Percentiles rank a stretch among this genome's conserved stretches.
These are phyloP conservation scores for Talaromyces amestolkiae DNA, from an alignment of 2,329 filamentous ascomycete genomes.

Conservation along the genomic window DNA sequence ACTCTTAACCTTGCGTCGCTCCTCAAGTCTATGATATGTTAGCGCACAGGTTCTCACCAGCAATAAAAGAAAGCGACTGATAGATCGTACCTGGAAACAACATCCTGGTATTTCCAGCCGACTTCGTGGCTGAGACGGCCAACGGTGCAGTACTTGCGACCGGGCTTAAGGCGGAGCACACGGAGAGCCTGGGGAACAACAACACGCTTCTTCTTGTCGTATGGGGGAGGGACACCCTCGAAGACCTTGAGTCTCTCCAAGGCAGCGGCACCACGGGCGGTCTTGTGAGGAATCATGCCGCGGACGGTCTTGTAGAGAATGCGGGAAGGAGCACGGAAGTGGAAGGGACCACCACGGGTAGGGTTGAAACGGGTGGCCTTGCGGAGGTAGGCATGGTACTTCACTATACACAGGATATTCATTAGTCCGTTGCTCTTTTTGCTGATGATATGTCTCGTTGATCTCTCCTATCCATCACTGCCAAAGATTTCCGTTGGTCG, in stretches of 20 bases:
- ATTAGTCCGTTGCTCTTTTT: conserved; percentile 45
- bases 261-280: conserved; percentile 90
- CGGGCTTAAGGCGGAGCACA: conserved; percentile 94
- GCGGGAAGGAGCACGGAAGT: conserved; percentile 97
- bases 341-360: conserved; percentile 98
- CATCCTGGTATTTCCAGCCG: conserved; percentile 99
- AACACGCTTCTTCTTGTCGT: conserved; percentile 99
- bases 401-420: conserved; percentile 65
- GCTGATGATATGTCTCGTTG: not conserved
- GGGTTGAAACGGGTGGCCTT: conserved; percentile 99
- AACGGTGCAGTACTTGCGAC: conserved; percentile 99
- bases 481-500: conserved; percentile 8
- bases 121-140: conserved; percentile 98
- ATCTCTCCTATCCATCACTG: conserved; percentile 2
- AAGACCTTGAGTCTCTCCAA: conserved; percentile 99
- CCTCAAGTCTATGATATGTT: conserved; percentile 73
- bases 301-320: conserved; percentile 99
- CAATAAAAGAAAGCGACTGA: conserved; percentile 8
- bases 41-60: not conserved
- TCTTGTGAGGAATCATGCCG: conserved; percentile 99
- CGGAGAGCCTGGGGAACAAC: conserved; percentile 98
- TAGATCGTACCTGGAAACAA: conserved; percentile 80
- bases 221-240: conserved; percentile 97
- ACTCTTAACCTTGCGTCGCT: conserved; percentile 99
- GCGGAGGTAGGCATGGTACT: conserved; percentile 99